These are phyloP conservation scores for Parachaetomium inaequale DNA, from an alignment of 495 filamentous ascomycete species.

Conservation along the genomic window DNA sequence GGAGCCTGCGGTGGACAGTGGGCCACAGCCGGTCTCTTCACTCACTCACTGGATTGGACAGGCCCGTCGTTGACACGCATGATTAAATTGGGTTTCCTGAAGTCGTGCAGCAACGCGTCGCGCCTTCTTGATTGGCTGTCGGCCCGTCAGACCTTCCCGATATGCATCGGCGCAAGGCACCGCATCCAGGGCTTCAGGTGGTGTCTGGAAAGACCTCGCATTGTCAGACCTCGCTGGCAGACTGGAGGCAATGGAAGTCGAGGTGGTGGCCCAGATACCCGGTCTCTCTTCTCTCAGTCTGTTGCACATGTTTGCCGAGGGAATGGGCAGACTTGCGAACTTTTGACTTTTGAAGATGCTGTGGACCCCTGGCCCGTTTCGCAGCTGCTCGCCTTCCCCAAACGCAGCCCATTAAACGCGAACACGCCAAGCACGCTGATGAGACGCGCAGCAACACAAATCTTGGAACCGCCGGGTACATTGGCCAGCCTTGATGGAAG, in stretches of 20 bases:
- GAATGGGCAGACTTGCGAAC: background rate
- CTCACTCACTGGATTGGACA: constrained; percentile 26
- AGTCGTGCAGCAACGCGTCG: constrained; percentile 36
- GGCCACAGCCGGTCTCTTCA: constrained; percentile 1
- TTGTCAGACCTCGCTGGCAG: constrained; percentile 22
- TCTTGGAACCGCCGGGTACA: constrained; percentile 24
- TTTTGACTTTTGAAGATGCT: background rate
- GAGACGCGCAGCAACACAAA: constrained; percentile 32
- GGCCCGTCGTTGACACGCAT: constrained; percentile 33
- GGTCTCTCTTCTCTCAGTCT: background rate
- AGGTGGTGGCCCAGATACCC: constrained; percentile 1
- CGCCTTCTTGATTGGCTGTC: constrained; percentile 31
- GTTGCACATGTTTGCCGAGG: background rate
- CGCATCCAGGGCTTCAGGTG: background rate
- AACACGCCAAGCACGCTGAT: constrained; percentile 28
- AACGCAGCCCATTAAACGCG: constrained; percentile 32
- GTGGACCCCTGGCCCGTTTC: background rate
- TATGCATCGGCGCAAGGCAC: constrained; percentile 26
- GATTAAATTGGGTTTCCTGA: constrained; percentile 31
- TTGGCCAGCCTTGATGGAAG: constrained; percentile 12
- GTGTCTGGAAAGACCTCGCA: constrained; percentile 12
- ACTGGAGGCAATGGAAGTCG: background rate
- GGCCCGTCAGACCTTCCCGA: constrained; percentile 16
- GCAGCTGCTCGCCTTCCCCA: constrained; percentile 1
- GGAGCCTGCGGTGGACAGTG: too few relatives aligned